Base-by-base conservation (phyloP, 768 basidiomycete species). In the Boletus vinaceobasis region DNA sequence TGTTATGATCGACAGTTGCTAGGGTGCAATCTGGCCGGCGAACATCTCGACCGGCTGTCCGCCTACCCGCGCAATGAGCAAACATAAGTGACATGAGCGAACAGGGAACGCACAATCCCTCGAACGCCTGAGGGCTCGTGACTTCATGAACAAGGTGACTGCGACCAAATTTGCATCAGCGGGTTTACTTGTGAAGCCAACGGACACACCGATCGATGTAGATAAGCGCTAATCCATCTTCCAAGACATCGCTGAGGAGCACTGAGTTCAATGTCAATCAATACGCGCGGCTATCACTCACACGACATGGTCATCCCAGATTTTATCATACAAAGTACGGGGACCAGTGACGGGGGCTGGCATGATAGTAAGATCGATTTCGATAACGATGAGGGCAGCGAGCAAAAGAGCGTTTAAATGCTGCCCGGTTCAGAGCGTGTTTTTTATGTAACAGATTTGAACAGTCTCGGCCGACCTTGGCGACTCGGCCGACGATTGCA, bases 281-380 rank as follows among this genome's bases (percentile, higher is more conserved):
- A 44, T 48, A 71, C 27, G 35, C 4, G 44, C 31, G 26, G 10
- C 15, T 13, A 47, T 48, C 31, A 60, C 90, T 58, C 64, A 93
- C 85, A 98, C 88, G 66, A 96, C 84, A 75, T 98, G 96, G 70
- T 98, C 93, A 61, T 97, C 93, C 86, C 91, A 97, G 60, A 98
- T 93, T 77, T 98, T 98, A 75, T 98, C 96, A 73, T 98, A 97
- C 31, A 98, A 79, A 35, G 96, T 98, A 57, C 93, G 86, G 10
- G 93, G 92, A 21, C 78, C 73, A 50, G 75, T 61, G 17, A 78
- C 71, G n/a, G 82, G 72, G 32, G 74, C 77, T 42, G 85, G 81
- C 85, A 86, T 86, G 32, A n/a, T 43, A 44, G 17, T 60, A 29
- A 11, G 39, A 23, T 33, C 27, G 46, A 31, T 27, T 23, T 45